Conservation (phyloP, 345 rosid genomes). For the Cardiospermum halicacabum region DNA sequence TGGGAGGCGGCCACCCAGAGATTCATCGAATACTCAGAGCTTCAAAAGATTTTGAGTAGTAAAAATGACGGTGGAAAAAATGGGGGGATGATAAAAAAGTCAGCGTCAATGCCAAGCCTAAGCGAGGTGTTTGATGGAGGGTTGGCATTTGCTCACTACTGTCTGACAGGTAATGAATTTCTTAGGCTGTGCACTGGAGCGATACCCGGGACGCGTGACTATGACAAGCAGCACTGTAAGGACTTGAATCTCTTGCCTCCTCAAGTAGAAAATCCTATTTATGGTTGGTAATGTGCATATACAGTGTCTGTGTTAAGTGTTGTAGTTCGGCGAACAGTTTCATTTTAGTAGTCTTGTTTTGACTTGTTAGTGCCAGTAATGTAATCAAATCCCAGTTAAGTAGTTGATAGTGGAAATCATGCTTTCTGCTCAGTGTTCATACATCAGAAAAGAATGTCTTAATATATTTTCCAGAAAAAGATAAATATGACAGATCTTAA, state of each 20-base stretch:
- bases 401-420: neutral
- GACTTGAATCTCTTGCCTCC: constrained; percentile 84
- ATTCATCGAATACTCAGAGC: constrained; percentile 79
- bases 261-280: constrained; percentile 73
- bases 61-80: constrained; percentile 16
- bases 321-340: too few relatives aligned
- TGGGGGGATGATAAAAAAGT: constrained; percentile 33
- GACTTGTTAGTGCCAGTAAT: constrained; percentile 9
- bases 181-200: constrained; percentile 83
- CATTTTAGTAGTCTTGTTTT: constrained; percentile 19
- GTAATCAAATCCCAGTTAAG: constrained; percentile 5
- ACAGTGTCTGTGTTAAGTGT: too few relatives aligned
- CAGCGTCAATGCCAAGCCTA: constrained; percentile 56
- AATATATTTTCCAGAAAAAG: too few relatives aligned
- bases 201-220: constrained; percentile 74
- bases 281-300: constrained; percentile 56
- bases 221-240: constrained; percentile 76
- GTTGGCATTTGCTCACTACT: constrained; percentile 79
- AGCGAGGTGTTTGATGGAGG: constrained; percentile 74
- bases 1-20: constrained; percentile 99
- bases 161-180: constrained; percentile 83
- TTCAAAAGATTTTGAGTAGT: constrained; percentile 47
- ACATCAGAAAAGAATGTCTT: too few relatives aligned
- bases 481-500: too few relatives aligned
- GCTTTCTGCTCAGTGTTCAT: too few relatives aligned